Evolutionary conservation across 768 basidiomycete species (phyloP).

Genomic region (Chlorophyllum brunneum): DNA sequence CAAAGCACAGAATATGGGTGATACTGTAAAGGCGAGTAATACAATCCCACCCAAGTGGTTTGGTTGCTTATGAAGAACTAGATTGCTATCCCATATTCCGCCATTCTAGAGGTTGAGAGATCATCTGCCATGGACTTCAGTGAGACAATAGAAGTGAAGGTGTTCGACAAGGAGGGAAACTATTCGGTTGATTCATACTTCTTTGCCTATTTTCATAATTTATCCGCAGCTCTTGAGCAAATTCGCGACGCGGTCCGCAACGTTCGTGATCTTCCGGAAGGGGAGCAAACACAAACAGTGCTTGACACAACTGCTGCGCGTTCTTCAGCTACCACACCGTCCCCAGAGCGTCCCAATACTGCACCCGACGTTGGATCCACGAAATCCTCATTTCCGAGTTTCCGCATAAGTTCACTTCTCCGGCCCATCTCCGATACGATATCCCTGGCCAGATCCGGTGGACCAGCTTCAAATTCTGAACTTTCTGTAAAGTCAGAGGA

Average conservation of each 20-base stretch:
- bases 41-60: background rate
- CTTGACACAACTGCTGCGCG: constrained; percentile 60
- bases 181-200: constrained; percentile 86
- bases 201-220: constrained; percentile 91
- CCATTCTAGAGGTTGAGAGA: constrained; percentile 84
- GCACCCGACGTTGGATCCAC: constrained; percentile 10
- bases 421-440: constrained; percentile 61
- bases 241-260: constrained; percentile 75
- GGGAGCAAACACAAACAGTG: constrained; percentile 32
- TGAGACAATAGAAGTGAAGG: constrained; percentile 93
- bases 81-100: constrained; percentile 94
- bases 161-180: constrained; percentile 77
- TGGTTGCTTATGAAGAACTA: constrained; percentile 16
- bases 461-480: constrained; percentile 22
- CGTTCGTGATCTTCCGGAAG: constrained; percentile 38
- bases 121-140: constrained; percentile 92
- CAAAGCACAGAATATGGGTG: constrained; percentile 94
- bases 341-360: constrained; percentile 33
- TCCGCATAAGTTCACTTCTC: constrained; percentile 61
- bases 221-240: constrained; percentile 70
- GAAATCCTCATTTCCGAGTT: constrained; percentile 37
- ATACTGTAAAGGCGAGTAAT: constrained; percentile 78
- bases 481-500: constrained; percentile 46
- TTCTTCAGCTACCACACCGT: constrained; percentile 10
- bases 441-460: constrained; percentile 24